Percentiles rank a stretch among this genome's conserved stretches.
Conservation (phyloP, 2,329 filamentous ascomycete genomes). For the Phaeosphaeria sp. region DNA sequence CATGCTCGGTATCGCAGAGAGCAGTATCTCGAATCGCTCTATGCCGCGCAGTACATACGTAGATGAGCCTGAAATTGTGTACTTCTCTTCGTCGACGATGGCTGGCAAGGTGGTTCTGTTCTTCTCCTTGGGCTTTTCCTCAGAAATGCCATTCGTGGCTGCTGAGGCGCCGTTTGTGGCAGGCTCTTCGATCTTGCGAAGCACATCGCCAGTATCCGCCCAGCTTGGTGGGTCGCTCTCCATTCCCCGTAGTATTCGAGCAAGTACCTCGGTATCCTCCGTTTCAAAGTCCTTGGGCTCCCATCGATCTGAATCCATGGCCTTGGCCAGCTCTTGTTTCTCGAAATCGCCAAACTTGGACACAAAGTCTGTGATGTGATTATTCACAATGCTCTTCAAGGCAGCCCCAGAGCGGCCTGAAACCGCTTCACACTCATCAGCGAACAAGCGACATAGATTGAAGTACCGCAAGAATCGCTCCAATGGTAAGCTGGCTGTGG, state of each 20-base stretch:
- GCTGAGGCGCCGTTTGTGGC: conserved; percentile 30
- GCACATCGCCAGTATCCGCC: conserved; percentile 61
- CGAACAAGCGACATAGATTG: conserved; percentile 80
- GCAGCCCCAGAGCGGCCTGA: conserved; percentile 78
- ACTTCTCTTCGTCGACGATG: conserved; percentile 81
- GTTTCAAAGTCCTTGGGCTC: conserved; percentile 76
- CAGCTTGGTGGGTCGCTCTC: conserved; percentile 73
- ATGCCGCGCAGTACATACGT: conserved; percentile 81
- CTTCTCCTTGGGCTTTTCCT: conserved; percentile 39
- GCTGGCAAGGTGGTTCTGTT: conserved; percentile 64
- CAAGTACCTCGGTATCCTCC: conserved; percentile 65
- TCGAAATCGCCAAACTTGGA: conserved; percentile 72
- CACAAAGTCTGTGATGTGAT: conserved; percentile 82
- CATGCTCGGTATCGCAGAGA: conserved; percentile 87
- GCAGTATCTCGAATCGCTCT: conserved; percentile 81
- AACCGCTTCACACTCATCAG: conserved; percentile 84
- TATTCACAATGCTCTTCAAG: conserved; percentile 80
- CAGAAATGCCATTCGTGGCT: conserved; percentile 39
- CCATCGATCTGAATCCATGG: conserved; percentile 84
- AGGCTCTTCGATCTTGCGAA: conserved; percentile 26
- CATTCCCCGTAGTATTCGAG: conserved; percentile 71
- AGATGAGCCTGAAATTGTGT: conserved; percentile 84
- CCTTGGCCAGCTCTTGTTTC: conserved; percentile 75
- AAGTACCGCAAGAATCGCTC: conserved; percentile 81
- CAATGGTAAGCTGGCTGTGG: conserved; percentile 71